These are phyloP conservation scores for Ceratocystis alfenasii DNA, from an alignment of 2,329 filamentous ascomycete species.

Conservation along the genomic window DNA sequence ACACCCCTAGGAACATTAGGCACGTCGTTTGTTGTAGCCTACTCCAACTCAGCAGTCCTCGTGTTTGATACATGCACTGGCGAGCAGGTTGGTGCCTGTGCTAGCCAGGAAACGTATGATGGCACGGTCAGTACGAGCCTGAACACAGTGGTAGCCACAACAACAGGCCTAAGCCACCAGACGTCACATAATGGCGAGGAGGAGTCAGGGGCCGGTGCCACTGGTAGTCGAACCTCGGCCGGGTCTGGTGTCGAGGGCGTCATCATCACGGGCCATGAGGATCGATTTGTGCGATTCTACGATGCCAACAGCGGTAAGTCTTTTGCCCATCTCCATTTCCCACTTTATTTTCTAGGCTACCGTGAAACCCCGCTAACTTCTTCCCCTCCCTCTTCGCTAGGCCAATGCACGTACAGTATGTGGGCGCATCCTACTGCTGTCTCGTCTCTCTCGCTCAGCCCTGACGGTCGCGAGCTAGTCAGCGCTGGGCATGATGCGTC, in stretches of 20 bases:
- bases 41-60: slow-evolving; percentile 77
- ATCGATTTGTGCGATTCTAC: slow-evolving; percentile 91
- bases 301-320: slow-evolving; percentile 94
- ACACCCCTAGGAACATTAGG: slow-evolving; percentile 73
- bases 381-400: slow-evolving; percentile 36
- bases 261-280: slow-evolving; percentile 92
- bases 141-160: slow-evolving; percentile 83
- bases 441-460: slow-evolving; percentile 79
- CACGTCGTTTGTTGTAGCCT: slow-evolving; percentile 85
- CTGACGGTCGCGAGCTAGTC: slow-evolving; percentile 86
- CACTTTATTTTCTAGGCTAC: background rate
- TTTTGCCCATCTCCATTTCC: background rate
- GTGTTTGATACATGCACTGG: slow-evolving; percentile 88
- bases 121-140: slow-evolving; percentile 67
- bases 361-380: background rate
- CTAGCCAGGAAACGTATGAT: slow-evolving; percentile 86
- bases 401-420: slow-evolving; percentile 99
- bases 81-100: slow-evolving; percentile 86
- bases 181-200: slow-evolving; percentile 49
- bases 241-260: slow-evolving; percentile 79
- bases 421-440: slow-evolving; percentile 90
- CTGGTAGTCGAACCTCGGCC: slow-evolving; percentile 53
- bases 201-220: slow-evolving; percentile 65
- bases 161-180: slow-evolving; percentile 65
- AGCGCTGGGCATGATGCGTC: slow-evolving; percentile 93